Base-by-base conservation (phyloP, 176 grass and related monocot genomes). In the Carex littledalei region DNA sequence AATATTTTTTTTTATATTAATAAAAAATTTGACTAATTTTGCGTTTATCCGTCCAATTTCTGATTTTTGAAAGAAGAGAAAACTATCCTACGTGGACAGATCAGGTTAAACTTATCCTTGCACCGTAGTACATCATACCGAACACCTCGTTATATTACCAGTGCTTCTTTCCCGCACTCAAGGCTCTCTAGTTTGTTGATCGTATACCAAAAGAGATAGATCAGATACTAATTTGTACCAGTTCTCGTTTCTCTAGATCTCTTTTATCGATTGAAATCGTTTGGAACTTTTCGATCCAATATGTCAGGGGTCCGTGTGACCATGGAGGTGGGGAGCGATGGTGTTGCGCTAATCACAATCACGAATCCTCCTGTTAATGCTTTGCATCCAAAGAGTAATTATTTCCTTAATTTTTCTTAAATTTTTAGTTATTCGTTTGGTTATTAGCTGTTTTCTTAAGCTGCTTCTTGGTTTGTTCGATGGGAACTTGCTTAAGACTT, bases 311-410 rank as follows among this genome's bases (percentile, higher is more conserved):
- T 98, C 80, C 84, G 91, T 56, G 93, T 94, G 31, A 87, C 93
- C 79, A 99, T 99, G 96, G 96, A 99, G 70, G 93, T 99, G 26
- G 90, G 91, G 54, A 78, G 63, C 66, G 93, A 99, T 39, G 96
- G 84, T 62, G 90, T 99, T 31, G 96, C 93, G 64, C 63, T 99
- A 66, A 83, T 99, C 87, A 99, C 96, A 77, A 92, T 99, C 87
- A 82, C 54, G 87, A 94, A 99, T 82, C 93, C 96, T 67, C 96
- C 93, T 20, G 96, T 99, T 59, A 95, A 99, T 72, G 96, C 93
- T 35, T 86, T 98, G 32, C 91, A 91, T 66, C 95, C 94, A 43
- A 85, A 84, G 77, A 90, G 94, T 97, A 86, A 4, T 41, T 76
- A 2, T 57, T 1, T 17, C 8, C 6, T 24, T 47, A 12, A 2